Conservation (phyloP, 1,284 basidiomycete species). For the Ganoderma leucocontextum region DNA sequence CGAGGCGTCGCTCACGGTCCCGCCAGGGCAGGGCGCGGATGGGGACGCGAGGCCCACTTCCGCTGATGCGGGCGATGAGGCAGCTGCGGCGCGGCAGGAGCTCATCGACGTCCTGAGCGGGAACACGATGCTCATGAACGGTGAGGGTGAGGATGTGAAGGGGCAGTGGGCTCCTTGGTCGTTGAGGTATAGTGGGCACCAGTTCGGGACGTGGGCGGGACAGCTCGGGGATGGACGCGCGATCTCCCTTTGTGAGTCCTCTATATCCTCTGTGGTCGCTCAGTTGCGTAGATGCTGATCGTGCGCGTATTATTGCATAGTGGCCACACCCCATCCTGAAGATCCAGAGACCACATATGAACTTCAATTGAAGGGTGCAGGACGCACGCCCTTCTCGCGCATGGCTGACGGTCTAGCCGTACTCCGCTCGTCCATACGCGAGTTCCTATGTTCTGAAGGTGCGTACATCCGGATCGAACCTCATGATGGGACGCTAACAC, state of each 20-base stretch:
- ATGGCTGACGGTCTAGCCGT: slow-evolving; percentile 94
- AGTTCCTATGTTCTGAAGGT: slow-evolving; percentile 92
- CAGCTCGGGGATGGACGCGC: slow-evolving; percentile 97
- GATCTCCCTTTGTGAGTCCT: slow-evolving; percentile 74
- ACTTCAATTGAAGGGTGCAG: slow-evolving; percentile 94
- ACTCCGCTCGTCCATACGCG: slow-evolving; percentile 89
- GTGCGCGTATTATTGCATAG: slow-evolving; percentile 46
- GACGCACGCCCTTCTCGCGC: slow-evolving; percentile 93
- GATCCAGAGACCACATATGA: slow-evolving; percentile 72
- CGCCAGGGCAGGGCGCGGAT: slow-evolving; percentile 26
- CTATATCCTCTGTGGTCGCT: background rate
- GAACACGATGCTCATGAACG: slow-evolving; percentile 73
- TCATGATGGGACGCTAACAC: background rate
- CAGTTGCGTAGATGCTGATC: background rate
- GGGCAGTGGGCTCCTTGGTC: slow-evolving; percentile 86
- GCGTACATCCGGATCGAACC: slow-evolving; percentile 17
- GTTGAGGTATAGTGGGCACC: slow-evolving; percentile 88
- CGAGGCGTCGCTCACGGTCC: slow-evolving; percentile 53
- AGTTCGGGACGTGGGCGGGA: slow-evolving; percentile 95
- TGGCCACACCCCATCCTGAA: slow-evolving; percentile 77
- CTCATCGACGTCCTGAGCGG: slow-evolving; percentile 86
- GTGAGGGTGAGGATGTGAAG: slow-evolving; percentile 44
- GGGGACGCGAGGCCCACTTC: slow-evolving; percentile 34
- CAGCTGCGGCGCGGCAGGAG: slow-evolving; percentile 64
- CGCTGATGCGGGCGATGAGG: slow-evolving; percentile 43